These are phyloP conservation scores for Rhizoclosmatium globosum DNA, from an alignment of 192 early-diverging fungal genomes.

Conservation along the genomic window DNA sequence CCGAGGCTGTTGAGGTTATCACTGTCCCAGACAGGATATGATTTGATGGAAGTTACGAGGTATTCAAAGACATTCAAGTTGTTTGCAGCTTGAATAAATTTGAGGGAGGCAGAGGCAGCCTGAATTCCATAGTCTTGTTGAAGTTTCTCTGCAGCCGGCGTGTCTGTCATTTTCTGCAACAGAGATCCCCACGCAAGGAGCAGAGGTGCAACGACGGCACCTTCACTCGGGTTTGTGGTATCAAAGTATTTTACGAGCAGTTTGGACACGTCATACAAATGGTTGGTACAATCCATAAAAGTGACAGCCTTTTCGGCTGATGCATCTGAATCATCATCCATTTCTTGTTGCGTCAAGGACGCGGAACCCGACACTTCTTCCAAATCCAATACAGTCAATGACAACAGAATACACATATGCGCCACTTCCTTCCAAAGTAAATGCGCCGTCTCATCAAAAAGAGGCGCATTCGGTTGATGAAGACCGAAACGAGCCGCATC, in stretches of 20 bases:
- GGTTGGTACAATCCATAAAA: slow-evolving; percentile 9
- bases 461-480: slow-evolving; percentile 44
- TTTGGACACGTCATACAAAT: slow-evolving; percentile 11
- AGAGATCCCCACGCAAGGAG: slow-evolving; percentile 47
- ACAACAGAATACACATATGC: slow-evolving; percentile 46
- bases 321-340: too few species aligned
- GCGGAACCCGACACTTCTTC: slow-evolving; percentile 11
- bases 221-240: slow-evolving; percentile 12
- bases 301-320: slow-evolving; percentile 2
- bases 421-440: slow-evolving; percentile 33
- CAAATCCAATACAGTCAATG: slow-evolving; percentile 40
- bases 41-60: slow-evolving; percentile 1
- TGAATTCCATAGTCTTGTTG: background rate
- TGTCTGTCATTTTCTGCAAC: slow-evolving; percentile 26
- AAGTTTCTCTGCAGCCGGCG: background rate
- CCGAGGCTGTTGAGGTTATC: slow-evolving; percentile 38
- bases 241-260: slow-evolving; percentile 23
- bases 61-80: slow-evolving; percentile 19
- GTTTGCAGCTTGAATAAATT: slow-evolving; percentile 15
- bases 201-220: slow-evolving; percentile 38
- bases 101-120: background rate
- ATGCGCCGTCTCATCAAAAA: slow-evolving; percentile 44
- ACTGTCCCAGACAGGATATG: slow-evolving; percentile 3
- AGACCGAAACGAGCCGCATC: slow-evolving; percentile 41
- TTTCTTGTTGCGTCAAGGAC: background rate